Evolutionary conservation across 2,329 filamentous ascomycete genomes (phyloP).

Genomic region (Tricladium varicosporioides): DNA sequence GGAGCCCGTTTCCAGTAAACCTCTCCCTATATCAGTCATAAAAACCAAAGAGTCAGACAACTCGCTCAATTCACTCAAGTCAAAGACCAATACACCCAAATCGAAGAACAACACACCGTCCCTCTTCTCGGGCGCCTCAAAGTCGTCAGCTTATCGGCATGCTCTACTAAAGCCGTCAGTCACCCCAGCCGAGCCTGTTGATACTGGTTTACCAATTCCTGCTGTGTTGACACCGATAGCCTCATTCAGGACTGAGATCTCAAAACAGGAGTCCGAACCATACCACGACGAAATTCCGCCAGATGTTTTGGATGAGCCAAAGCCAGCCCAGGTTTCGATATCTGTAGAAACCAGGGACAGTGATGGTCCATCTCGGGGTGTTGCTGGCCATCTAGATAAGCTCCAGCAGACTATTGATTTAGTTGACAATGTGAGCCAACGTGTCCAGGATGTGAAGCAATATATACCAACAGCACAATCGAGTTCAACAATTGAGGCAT

Average conservation of each 20-base stretch:
- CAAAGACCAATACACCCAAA: conserved; percentile 14
- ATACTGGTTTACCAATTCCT: conserved; percentile 25
- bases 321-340: no score
- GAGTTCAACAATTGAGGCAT: neutral
- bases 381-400: conserved; percentile 10
- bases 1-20: neutral
- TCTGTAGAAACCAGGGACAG: no score
- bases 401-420: conserved; percentile 20
- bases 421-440: conserved; percentile 12
- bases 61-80: conserved; percentile 15
- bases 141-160: conserved; percentile 24
- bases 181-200: conserved; percentile 17
- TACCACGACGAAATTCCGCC: no score
- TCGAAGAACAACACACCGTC: conserved; percentile 20
- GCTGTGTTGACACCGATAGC: conserved; percentile 22
- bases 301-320: no score
- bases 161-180: conserved; percentile 28
- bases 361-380: no score
- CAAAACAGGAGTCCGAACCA: no score
- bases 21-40: neutral
- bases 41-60: conserved; percentile 16
- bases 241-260: neutral
- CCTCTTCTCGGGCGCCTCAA: conserved; percentile 26
- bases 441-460: conserved; percentile 9
- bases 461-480: neutral